Percentiles rank a stretch among this genome's conserved stretches.
Conservation (phyloP, 169 alveolate genomes). For the Plasmodium adleri region DNA sequence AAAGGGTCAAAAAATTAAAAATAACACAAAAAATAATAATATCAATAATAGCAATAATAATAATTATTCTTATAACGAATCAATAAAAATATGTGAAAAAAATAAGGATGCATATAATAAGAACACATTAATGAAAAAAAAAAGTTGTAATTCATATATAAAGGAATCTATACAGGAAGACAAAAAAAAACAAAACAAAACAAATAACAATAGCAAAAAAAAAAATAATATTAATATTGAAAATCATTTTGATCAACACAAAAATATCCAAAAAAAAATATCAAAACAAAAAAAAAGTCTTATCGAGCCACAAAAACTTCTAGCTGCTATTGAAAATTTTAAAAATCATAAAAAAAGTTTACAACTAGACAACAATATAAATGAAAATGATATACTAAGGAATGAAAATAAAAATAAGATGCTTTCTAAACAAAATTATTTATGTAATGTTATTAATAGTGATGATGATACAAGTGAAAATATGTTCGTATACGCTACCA, state of each 20-base stretch:
- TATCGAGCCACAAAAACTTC: slow-evolving; percentile 46
- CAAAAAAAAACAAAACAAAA: slow-evolving; percentile 6
- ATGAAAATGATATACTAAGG: not conserved
- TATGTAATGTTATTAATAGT: slow-evolving; percentile 64
- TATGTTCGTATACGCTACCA: slow-evolving; percentile 24
- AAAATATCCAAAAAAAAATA: too few relatives aligned
- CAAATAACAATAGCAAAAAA: not conserved
- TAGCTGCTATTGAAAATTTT: slow-evolving; percentile 23
- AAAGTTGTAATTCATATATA: not conserved
- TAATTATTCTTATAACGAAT: too few relatives aligned
- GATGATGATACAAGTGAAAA: slow-evolving; percentile 49
- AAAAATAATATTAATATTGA: not conserved
- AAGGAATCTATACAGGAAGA: not conserved
- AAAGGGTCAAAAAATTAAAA: too few relatives aligned
- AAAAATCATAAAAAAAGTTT: slow-evolving; percentile 41
- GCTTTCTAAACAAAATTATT: slow-evolving; percentile 37
- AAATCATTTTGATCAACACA: too few relatives aligned
- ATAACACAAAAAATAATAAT: too few relatives aligned
- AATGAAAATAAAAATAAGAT: not conserved
- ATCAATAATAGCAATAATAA: not conserved
- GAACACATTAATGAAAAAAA: not conserved
- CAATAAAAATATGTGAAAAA: not conserved
- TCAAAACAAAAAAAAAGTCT: slow-evolving; percentile 1
- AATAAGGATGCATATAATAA: not conserved
- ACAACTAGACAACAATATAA: not conserved